A percentile compares a stretch with the other conserved stretches of the same genome.
phyloP scores from a whole-genome alignment of 352 stramenopile genomes.

The Globisporangium megalacanthum region DNA sequence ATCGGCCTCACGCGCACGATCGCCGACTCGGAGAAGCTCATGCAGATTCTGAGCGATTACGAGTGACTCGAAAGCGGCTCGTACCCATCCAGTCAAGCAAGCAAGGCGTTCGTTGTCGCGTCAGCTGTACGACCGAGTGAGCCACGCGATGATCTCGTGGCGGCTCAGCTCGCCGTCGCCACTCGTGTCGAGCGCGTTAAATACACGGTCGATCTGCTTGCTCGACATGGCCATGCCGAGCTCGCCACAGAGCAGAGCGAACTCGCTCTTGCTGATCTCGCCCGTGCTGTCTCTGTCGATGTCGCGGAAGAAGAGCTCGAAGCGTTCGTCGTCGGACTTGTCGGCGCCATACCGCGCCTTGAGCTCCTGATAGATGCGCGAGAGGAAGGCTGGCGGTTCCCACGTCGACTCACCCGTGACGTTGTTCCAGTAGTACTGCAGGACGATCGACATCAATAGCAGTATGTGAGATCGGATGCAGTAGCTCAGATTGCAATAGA shows the following conservation, averaged over 20 bases:
- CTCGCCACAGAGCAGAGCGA: conserved; percentile 57
- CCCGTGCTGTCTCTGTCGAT: conserved; percentile 54
- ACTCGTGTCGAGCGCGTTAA: conserved; percentile 55
- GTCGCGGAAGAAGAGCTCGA: conserved; percentile 61
- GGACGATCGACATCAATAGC: not conserved
- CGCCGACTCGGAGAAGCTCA: conserved; percentile 70
- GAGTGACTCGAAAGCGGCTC: conserved; percentile 4
- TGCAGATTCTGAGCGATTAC: conserved; percentile 18
- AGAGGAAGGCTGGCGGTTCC: conserved; percentile 51
- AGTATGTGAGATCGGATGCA: not conserved
- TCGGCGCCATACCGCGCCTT: conserved; percentile 38
- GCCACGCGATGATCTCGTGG: conserved; percentile 54
- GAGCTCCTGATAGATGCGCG: conserved; percentile 50
- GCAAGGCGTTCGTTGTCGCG: not conserved
- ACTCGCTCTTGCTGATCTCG: conserved; percentile 60
- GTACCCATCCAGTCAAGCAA: conserved; percentile 2
- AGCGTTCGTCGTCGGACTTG: conserved; percentile 49
- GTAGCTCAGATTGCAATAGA: not conserved
- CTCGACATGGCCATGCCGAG: conserved; percentile 57
- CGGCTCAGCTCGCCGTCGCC: conserved; percentile 54
- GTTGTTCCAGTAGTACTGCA: conserved; percentile 71
- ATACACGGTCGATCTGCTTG: conserved; percentile 50
- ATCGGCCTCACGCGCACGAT: conserved; percentile 77
- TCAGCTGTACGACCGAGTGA: conserved; percentile 38
- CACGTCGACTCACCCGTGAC: conserved; percentile 55